Percentiles rank a stretch among this genome's conserved stretches.
Conservation (phyloP, 1,139 yeast genomes). For the Cylindricascospora bacillispora region DNA sequence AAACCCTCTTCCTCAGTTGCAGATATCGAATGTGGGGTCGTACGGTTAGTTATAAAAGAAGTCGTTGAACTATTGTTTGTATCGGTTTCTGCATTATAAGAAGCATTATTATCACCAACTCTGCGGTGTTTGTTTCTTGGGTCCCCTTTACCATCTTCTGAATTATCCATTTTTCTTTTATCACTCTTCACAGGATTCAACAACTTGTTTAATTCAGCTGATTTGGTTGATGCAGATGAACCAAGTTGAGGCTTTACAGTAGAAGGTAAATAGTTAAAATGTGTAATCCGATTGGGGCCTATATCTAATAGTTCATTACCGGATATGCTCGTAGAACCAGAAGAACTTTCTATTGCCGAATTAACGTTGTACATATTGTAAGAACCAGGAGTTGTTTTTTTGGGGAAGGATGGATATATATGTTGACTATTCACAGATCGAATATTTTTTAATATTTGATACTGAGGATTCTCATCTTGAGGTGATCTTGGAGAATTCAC, state of each 20-base stretch:
- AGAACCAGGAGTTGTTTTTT: background rate
- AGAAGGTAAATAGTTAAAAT: constrained; percentile 63
- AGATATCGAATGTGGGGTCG: constrained; percentile 2
- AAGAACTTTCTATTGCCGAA: constrained; percentile 12
- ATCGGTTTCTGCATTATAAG: background rate
- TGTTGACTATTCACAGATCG: background rate
- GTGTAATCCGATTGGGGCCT: constrained; percentile 47
- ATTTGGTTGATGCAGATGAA: constrained; percentile 36
- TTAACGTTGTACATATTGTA: constrained; percentile 1
- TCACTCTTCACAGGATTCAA: constrained; percentile 26
- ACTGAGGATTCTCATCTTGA: constrained; percentile 2
- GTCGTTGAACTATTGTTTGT: background rate
- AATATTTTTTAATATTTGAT: constrained; percentile 3
- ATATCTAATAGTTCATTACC: constrained; percentile 40
- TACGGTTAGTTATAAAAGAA: background rate
- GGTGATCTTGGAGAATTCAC: constrained; percentile 9
- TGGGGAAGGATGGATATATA: background rate
- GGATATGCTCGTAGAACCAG: constrained; percentile 25
- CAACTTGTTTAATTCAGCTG: constrained; percentile 33
- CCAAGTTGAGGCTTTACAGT: constrained; percentile 55
- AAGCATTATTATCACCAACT: background rate
- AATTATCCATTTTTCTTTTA: constrained; percentile 7
- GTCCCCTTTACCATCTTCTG: background rate
- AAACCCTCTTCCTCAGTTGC: constrained; percentile 35
- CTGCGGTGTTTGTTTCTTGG: no score